These are phyloP conservation scores for Strobilomyces confusus DNA, from an alignment of 768 basidiomycete genomes.

Conservation along the genomic window DNA sequence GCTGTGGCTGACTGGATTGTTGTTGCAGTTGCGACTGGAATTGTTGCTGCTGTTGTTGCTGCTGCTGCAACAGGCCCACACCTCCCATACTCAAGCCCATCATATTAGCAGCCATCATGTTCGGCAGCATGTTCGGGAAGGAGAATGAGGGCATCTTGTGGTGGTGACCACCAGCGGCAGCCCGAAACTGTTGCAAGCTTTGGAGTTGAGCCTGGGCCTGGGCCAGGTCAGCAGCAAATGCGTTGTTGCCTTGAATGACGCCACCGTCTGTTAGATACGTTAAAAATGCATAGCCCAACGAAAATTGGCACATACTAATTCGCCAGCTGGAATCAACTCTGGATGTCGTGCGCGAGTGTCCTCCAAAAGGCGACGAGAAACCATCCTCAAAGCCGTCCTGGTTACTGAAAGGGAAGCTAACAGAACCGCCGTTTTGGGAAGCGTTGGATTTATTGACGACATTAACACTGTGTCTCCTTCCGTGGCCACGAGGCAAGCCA, in stretches of 20 bases:
- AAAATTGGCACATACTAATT: conserved; percentile 57
- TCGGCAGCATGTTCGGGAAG: conserved; percentile 97
- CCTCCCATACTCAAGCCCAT: conserved; percentile 85
- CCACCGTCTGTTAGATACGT: conserved; percentile 56
- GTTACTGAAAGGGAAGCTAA: conserved; percentile 46
- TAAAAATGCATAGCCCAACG: not conserved
- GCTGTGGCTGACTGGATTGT: conserved; percentile 86
- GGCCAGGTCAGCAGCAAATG: conserved; percentile 80
- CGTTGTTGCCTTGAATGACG: conserved; percentile 59
- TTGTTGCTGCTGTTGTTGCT: conserved; percentile 67
- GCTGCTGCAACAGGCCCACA: conserved; percentile 84
- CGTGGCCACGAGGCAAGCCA: conserved; percentile 77
- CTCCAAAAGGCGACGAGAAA: conserved; percentile 61
- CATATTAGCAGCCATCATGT: conserved; percentile 96
- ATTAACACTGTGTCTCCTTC: conserved; percentile 87
- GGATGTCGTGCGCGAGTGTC: conserved; percentile 71
- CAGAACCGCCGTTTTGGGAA: conserved; percentile 45
- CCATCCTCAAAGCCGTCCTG: conserved; percentile 80
- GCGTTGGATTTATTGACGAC: conserved; percentile 70
- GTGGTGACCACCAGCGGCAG: conserved; percentile 90
- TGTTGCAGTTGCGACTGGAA: conserved; percentile 96
- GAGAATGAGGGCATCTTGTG: conserved; percentile 97
- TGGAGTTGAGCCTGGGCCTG: conserved; percentile 96
- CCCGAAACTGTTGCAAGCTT: conserved; percentile 95
- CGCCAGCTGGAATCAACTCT: conserved; percentile 86